Evolutionary conservation across 441 rosid species (phyloP), one percentile per base, ranked within the genome.

Genomic region (Erodium moschatum): DNA sequence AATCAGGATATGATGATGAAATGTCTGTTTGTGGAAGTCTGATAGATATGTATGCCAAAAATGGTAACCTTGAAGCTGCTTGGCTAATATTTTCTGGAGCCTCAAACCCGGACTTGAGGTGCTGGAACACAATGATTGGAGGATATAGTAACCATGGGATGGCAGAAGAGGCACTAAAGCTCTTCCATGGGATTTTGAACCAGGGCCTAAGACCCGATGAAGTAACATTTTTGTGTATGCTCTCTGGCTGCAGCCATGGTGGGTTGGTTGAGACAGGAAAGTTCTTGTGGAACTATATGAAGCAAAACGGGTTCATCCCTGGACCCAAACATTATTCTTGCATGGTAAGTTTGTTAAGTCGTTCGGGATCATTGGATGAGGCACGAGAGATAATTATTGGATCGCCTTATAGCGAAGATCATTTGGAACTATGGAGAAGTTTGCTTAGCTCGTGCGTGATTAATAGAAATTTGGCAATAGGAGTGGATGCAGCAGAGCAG

Each of bases 91-190:
- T 89, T 74, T 75, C 77, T 66, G 64, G 63, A 63, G 77, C 82
- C 64, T 50, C 67, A 0, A 54, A 80, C 72, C 96, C 92, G 8
- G 98, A 93, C 79, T 82, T 91, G 68, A 91, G 82, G 79, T 87
- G 98, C 74, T 93, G 91, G 91, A 93, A 89, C 78, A 83, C 93
- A 0, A 81, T 93, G 92, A 82, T 91, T 4, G 82, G 90, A 46
- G 96, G 87, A 52, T 91, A 83, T 75, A 79, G 93, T 72, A 84
- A 85, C 66, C 89, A 88, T 56, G 97, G 97, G 74, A 79, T 82
- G 91, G 81, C 82, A 48, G 87, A 86, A 63, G 81, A 81, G 67
- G 93, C 93, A 0, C 69, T 82, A 56, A 67, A 64, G 44, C 73
- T 91, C 69, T 87, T 86, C 11, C 78, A 77, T 35, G 74, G 73